Conservation (phyloP, 2,329 filamentous ascomycete genomes). For the Pestalotiopsis sp. region DNA sequence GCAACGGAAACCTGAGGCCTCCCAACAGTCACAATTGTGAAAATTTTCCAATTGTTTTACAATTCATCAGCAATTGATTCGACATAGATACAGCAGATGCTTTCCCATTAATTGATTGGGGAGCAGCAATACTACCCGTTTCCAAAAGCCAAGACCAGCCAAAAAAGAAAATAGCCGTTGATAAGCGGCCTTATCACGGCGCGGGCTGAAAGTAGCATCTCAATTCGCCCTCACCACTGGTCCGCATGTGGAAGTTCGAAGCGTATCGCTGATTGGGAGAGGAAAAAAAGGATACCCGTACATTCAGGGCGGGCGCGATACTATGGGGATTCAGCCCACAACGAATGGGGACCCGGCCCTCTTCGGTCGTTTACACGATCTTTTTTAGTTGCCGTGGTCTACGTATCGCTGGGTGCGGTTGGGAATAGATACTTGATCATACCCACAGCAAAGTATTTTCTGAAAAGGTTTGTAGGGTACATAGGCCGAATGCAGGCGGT, state of each 20-base stretch:
- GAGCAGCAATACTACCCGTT: not conserved
- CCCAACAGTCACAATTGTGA: not conserved
- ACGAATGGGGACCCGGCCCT: not conserved
- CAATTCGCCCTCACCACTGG: not conserved
- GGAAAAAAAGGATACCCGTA: not conserved
- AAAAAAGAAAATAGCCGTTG: conserved; percentile 4
- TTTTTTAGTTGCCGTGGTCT: not conserved
- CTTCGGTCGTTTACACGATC: not conserved
- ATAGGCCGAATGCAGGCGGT: not conserved
- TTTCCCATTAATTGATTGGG: not conserved
- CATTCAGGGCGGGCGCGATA: not conserved
- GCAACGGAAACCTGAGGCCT: not conserved
- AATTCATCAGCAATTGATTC: not conserved
- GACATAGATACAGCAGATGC: not conserved
- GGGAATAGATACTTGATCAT: not conserved
- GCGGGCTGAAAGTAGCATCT: not conserved
- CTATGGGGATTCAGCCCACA: not conserved
- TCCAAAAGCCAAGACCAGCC: not conserved
- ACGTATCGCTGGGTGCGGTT: not conserved
- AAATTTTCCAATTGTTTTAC: not conserved
- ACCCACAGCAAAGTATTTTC: not conserved
- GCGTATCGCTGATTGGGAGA: not conserved
- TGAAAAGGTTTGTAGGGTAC: not conserved
- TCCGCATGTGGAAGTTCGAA: conserved; percentile 9
- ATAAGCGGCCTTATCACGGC: conserved; percentile 3